Conservation (phyloP, 306 rosid genomes). For the Gillenia trifoliata region DNA sequence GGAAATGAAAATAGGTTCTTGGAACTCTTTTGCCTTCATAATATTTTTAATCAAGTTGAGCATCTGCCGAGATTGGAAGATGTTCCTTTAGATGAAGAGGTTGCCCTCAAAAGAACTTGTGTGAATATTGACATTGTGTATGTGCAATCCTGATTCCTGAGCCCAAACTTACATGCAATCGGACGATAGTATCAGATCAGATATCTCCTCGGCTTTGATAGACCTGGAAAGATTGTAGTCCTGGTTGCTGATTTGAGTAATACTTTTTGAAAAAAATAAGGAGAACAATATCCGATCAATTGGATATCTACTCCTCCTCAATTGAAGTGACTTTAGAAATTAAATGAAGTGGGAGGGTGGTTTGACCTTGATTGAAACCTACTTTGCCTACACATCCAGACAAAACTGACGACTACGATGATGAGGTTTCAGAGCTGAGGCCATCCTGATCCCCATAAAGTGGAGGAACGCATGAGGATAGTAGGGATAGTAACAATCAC, state of each 20-base stretch:
- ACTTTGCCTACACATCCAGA: slow-evolving; percentile 41
- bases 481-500: too few relatives aligned
- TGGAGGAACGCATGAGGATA: slow-evolving; percentile 24
- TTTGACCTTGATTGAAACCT: slow-evolving; percentile 45
- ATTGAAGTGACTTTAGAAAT: slow-evolving; percentile 10
- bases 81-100: too few relatives aligned
- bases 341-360: slow-evolving; percentile 14
- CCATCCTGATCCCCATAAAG: slow-evolving; percentile 32
- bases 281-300: neutral
- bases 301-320: neutral
- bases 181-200: neutral
- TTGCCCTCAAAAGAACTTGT: too few relatives aligned
- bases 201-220: too few relatives aligned
- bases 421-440: slow-evolving; percentile 16
- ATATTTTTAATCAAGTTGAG: neutral
- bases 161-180: too few relatives aligned
- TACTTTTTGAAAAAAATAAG: too few relatives aligned
- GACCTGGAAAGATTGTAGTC: neutral
- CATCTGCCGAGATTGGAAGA: neutral
- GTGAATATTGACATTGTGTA: neutral
- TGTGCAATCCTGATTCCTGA: too few relatives aligned
- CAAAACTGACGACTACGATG: slow-evolving; percentile 45
- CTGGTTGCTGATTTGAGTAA: too few relatives aligned
- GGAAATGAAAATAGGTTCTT: neutral
- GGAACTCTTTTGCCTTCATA: neutral